A percentile compares a stretch with the other conserved stretches of the same genome.
Conservation (phyloP, 2,329 filamentous ascomycete species). For the Fusarium sarcochroum region DNA sequence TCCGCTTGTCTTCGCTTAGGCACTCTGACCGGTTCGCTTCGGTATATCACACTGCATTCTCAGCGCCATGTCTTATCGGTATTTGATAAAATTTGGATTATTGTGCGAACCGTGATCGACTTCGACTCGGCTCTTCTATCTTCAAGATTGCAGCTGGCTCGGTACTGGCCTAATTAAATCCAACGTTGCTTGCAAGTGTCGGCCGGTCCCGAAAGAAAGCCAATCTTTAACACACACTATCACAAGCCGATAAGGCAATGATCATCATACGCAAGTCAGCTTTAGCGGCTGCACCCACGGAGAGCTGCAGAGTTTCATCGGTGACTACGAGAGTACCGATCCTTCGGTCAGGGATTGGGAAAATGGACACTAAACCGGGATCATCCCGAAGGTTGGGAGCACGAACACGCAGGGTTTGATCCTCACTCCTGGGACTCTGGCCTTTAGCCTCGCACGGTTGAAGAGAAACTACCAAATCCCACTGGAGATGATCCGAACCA, state of each 20-base stretch:
- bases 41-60: background rate
- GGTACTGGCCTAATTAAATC: constrained; percentile 38
- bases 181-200: constrained; percentile 39
- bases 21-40: background rate
- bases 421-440: constrained; percentile 15
- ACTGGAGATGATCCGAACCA: background rate
- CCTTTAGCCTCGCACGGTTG: background rate
- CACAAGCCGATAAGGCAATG: constrained; percentile 42
- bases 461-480: background rate
- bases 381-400: constrained; percentile 28
- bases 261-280: constrained; percentile 40
- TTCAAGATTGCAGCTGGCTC: constrained; percentile 20
- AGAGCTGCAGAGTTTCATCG: constrained; percentile 45
- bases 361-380: constrained; percentile 28
- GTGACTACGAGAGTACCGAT: constrained; percentile 42
- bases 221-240: constrained; percentile 29
- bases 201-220: constrained; percentile 44
- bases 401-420: constrained; percentile 22
- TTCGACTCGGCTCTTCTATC: constrained; percentile 29
- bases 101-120: constrained; percentile 1
- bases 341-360: constrained; percentile 43
- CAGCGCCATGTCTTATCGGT: constrained; percentile 4
- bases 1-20: constrained; percentile 5
- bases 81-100: background rate
- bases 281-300: constrained; percentile 33